Conservation (phyloP, 1,139 yeast genomes). For the Kodamaea alishanica region DNA sequence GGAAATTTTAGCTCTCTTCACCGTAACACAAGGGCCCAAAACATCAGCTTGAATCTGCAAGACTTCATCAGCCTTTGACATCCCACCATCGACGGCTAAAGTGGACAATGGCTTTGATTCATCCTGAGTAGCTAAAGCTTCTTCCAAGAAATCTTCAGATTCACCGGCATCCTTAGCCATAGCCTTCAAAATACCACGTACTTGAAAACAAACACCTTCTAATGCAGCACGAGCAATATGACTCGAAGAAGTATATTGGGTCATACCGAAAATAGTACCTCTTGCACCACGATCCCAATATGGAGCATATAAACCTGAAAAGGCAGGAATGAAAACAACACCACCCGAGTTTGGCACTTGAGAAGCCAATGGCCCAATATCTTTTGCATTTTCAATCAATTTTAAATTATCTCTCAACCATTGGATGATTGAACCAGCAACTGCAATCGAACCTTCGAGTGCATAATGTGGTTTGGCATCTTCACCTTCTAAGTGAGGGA, state of each 20-base stretch:
- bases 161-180: constrained; percentile 82
- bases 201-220: constrained; percentile 94
- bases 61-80: constrained; percentile 88
- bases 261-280: constrained; percentile 89
- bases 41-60: constrained; percentile 94
- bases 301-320: constrained; percentile 91
- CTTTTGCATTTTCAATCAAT: constrained; percentile 75
- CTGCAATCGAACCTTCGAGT: constrained; percentile 92
- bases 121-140: constrained; percentile 39
- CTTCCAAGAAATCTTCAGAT: constrained; percentile 45
- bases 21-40: constrained; percentile 80
- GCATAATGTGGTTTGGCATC: constrained; percentile 76
- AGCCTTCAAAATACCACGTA: constrained; percentile 83
- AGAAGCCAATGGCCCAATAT: constrained; percentile 86
- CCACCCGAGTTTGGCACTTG: constrained; percentile 84
- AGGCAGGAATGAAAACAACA: constrained; percentile 92
- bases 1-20: constrained; percentile 73
- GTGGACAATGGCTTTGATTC: constrained; percentile 48
- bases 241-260: constrained; percentile 80
- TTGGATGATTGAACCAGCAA: constrained; percentile 91
- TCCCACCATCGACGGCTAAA: constrained; percentile 89
- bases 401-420: constrained; percentile 92
- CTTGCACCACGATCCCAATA: constrained; percentile 94
- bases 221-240: constrained; percentile 93
- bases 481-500: constrained; percentile 57